These are phyloP conservation scores for Venturia oleaginea DNA, from an alignment of 2,329 filamentous ascomycete genomes.

Conservation along the genomic window DNA sequence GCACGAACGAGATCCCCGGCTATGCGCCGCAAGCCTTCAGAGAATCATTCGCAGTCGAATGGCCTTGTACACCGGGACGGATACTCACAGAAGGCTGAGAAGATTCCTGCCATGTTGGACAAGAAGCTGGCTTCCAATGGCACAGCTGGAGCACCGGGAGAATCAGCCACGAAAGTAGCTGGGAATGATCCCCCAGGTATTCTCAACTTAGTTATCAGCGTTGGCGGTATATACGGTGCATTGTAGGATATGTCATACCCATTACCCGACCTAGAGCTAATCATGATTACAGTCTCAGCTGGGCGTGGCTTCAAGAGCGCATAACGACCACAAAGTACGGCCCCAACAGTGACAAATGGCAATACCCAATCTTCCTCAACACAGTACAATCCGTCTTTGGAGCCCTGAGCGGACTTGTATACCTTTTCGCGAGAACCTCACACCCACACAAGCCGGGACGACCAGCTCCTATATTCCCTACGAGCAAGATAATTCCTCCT, in stretches of 20 bases:
- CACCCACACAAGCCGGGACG: conserved; percentile 42
- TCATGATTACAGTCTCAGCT: conserved; percentile 56
- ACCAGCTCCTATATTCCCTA: conserved; percentile 63
- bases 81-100: neutral
- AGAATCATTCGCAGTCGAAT: conserved; percentile 19
- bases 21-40: conserved; percentile 23
- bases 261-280: conserved; percentile 2
- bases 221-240: conserved; percentile 92
- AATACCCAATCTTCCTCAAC: conserved; percentile 90
- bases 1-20: conserved; percentile 22
- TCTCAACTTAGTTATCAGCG: conserved; percentile 59
- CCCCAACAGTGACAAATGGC: conserved; percentile 58
- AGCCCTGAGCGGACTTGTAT: conserved; percentile 69
- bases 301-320: conserved; percentile 94
- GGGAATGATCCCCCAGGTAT: conserved; percentile 9
- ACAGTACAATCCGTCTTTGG: conserved; percentile 91
- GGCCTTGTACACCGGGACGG: conserved; percentile 15
- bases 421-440: conserved; percentile 51
- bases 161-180: neutral
- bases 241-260: conserved; percentile 54
- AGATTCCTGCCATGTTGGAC: conserved; percentile 9
- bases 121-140: conserved; percentile 5
- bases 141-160: neutral
- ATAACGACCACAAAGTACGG: conserved; percentile 90
- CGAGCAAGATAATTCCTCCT: conserved; percentile 61